Conservation (phyloP, 2,329 filamentous ascomycete genomes). For the Pseudogymnoascus sp. region DNA sequence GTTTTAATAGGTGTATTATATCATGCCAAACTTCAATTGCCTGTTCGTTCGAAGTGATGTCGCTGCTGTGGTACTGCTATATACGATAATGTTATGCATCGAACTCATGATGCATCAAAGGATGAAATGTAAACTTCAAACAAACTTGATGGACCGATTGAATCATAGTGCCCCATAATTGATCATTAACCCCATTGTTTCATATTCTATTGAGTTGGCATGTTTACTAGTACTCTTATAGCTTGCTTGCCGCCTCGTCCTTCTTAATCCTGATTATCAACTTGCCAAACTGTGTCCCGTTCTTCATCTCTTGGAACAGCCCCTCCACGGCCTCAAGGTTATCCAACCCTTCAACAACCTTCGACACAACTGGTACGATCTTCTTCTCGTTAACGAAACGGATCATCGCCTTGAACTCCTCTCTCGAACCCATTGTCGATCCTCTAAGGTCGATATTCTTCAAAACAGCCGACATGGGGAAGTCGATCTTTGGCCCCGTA, state of each 20-base stretch:
- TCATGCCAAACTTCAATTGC: conserved; percentile 1
- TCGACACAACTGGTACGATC: conserved; percentile 70
- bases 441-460: conserved; percentile 83
- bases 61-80: neutral
- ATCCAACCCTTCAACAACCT: conserved; percentile 63
- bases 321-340: conserved; percentile 71
- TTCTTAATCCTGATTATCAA: conserved; percentile 65
- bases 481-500: conserved; percentile 73
- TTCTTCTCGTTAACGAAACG: conserved; percentile 67
- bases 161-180: neutral
- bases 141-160: neutral
- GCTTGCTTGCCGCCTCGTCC: conserved; percentile 14
- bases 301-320: conserved; percentile 82
- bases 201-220: neutral
- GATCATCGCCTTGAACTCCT: conserved; percentile 88
- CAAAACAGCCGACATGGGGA: conserved; percentile 73
- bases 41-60: neutral
- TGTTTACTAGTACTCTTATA: conserved; percentile 7
- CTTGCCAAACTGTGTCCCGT: conserved; percentile 84
- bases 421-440: conserved; percentile 82
- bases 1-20: conserved; percentile 22
- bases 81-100: neutral
- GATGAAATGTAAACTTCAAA: neutral
- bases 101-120: neutral
- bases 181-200: neutral